Percentiles rank a stretch among this genome's conserved stretches.
Conservation (phyloP, 371 early-diverging fungal genomes). For the Mucor saturninus region DNA sequence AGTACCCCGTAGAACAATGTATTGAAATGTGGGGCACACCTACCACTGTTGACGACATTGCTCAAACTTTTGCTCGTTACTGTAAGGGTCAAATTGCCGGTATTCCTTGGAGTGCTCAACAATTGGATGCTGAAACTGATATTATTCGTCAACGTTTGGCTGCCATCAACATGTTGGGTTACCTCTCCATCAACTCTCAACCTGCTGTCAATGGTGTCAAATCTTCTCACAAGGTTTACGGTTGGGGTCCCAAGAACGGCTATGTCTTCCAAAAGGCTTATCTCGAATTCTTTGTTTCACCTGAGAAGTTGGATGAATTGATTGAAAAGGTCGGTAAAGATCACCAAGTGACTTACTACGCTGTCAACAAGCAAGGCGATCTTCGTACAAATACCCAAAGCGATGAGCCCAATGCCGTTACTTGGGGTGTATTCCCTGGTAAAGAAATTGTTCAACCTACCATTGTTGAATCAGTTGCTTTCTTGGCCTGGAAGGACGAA, state of each 20-base stretch:
- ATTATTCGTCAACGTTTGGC: constrained; percentile 75
- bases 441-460: constrained; percentile 98
- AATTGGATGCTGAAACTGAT: constrained; percentile 81
- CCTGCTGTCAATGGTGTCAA: constrained; percentile 93
- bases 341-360: constrained; percentile 87
- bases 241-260: constrained; percentile 98
- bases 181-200: constrained; percentile 95
- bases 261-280: constrained; percentile 98
- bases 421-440: constrained; percentile 99
- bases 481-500: constrained; percentile 97
- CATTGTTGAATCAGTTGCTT: constrained; percentile 90
- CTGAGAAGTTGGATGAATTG: constrained; percentile 71
- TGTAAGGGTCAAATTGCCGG: constrained; percentile 76
- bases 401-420: constrained; percentile 94
- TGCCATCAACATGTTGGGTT: constrained; percentile 80
- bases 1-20: constrained; percentile 66
- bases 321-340: constrained; percentile 67
- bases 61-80: constrained; percentile 80
- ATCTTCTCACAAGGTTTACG: constrained; percentile 79
- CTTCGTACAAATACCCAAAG: constrained; percentile 83
- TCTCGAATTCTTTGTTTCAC: constrained; percentile 93
- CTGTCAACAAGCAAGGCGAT: constrained; percentile 89
- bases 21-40: constrained; percentile 86
- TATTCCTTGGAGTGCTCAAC: constrained; percentile 93
- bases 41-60: constrained; percentile 66